Evolutionary conservation across 2,329 filamentous ascomycete species (phyloP).

Genomic region (Neonectria faginata): DNA sequence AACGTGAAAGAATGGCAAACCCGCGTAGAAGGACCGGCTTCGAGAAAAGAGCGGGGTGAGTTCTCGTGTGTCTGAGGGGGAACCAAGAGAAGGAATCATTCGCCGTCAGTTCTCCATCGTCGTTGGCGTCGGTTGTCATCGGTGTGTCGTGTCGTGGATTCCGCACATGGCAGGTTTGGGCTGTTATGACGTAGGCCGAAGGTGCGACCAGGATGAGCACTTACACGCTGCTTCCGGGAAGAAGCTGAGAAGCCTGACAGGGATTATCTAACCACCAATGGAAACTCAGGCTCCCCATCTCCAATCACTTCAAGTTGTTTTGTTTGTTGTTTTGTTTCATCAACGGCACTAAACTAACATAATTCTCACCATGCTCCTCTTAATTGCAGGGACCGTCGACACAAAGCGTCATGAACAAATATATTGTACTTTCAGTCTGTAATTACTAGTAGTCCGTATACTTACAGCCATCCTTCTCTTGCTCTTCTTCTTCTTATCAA

Average conservation of each 20-base stretch:
- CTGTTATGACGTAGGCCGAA: conserved; percentile 7
- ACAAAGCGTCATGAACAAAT: neutral
- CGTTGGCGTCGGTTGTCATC: neutral
- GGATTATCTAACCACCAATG: neutral
- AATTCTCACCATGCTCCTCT: too few species aligned
- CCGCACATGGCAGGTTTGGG: neutral
- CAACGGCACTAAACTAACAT: neutral
- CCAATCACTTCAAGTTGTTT: neutral
- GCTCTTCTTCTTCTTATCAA: neutral
- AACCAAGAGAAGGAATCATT: neutral
- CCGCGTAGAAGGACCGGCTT: conserved; percentile 11
- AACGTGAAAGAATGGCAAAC: neutral
- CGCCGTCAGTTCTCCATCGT: neutral
- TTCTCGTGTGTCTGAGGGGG: neutral
- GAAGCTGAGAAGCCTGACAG: neutral
- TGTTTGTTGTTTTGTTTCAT: neutral
- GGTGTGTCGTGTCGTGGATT: neutral
- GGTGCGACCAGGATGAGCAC: conserved; percentile 4
- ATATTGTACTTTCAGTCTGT: neutral
- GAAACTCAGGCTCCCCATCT: neutral
- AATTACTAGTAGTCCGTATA: neutral
- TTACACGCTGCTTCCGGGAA: neutral
- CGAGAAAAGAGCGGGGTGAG: neutral
- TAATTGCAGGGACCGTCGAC: neutral
- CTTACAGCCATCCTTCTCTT: neutral